Base-by-base conservation (phyloP, 2,329 filamentous ascomycete species). In the Amylocarpus encephaloides region DNA sequence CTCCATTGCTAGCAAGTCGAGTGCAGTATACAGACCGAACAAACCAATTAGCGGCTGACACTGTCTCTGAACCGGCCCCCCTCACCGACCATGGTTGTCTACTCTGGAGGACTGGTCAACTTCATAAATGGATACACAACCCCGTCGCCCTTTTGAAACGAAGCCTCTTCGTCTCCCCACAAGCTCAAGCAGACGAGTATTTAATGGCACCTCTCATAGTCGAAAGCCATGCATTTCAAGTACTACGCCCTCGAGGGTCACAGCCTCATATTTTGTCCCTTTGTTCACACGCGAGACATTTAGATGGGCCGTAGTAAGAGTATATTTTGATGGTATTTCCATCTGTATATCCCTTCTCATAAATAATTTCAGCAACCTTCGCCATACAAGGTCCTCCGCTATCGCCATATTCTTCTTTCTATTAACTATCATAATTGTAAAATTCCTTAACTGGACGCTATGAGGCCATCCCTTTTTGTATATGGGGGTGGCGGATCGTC, bases 161-260 rank as follows among this genome's bases (percentile, higher is more conserved):
- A 57, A 52, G 46, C 42, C 48, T 51, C 45, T 53, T 52, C 45
- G 43, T 55, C 46, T 55, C 38, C 45, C 44, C 49, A 46, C 32
- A 54, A 55, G 22, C 48, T 43, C 47, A 51, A 52, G 32, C 49
- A 57, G 47, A 53, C 49, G 45, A 59, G 34, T 53, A 54, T 43
- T 55, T 34, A 47, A 54, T 16, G 33, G 33, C 47, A 57, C 49
- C 49, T 59, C 46, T 56, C 48, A 59, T 53, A 43, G 12, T 51
- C 49, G 38, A 51, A 50, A 45, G 38, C 36, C 40, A 70, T 70
- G 67, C 65, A 69, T 51, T 65, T 71, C 51, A n/a, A n/a, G 65
- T 74, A 42, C 65, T 73, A 67, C 48, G 65, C 69, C 3, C 60
- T 71, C 19, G 60, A 67, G 46, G 69, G 71, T 48, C 69, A 71